These are phyloP conservation scores for Apiospora phragmitis DNA, from an alignment of 2,329 filamentous ascomycete genomes.

Conservation along the genomic window DNA sequence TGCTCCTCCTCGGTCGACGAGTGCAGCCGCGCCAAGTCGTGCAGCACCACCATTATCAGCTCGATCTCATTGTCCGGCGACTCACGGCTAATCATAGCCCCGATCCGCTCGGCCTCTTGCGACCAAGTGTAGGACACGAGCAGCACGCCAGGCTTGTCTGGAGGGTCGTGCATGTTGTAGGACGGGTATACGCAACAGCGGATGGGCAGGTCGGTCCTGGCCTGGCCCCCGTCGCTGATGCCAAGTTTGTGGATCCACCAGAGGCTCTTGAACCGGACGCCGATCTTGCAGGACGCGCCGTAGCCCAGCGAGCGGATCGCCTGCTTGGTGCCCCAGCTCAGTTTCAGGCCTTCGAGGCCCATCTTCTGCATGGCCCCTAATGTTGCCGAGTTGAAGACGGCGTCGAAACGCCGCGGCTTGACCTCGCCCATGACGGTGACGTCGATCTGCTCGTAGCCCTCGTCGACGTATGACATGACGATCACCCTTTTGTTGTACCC, in stretches of 20 bases:
- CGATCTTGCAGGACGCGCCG: conserved; percentile 33
- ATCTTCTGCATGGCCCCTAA: conserved; percentile 32
- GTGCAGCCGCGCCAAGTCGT: conserved; percentile 31
- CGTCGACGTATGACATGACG: not conserved
- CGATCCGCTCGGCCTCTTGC: conserved; percentile 36
- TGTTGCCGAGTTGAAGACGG: conserved; percentile 34
- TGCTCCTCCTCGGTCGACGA: not conserved
- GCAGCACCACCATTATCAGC: conserved; percentile 28
- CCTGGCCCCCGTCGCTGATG: conserved; percentile 31
- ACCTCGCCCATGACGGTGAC: not conserved
- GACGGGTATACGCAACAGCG: conserved; percentile 38
- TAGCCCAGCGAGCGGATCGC: conserved; percentile 35
- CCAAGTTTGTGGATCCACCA: conserved; percentile 33
- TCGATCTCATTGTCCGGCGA: conserved; percentile 22
- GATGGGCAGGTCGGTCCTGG: conserved; percentile 32
- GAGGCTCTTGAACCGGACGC: conserved; percentile 32
- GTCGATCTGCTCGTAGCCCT: not conserved
- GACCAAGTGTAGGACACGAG: conserved; percentile 38
- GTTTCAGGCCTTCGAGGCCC: conserved; percentile 23
- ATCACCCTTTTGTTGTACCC: conserved; percentile 11
- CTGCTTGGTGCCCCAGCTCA: conserved; percentile 25
- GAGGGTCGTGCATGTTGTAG: conserved; percentile 31
- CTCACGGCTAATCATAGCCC: conserved; percentile 22
- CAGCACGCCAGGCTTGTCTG: conserved; percentile 30
- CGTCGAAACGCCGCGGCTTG: conserved; percentile 21